Conservation (phyloP, 345 rosid genomes). For the Trapa incisa region DNA sequence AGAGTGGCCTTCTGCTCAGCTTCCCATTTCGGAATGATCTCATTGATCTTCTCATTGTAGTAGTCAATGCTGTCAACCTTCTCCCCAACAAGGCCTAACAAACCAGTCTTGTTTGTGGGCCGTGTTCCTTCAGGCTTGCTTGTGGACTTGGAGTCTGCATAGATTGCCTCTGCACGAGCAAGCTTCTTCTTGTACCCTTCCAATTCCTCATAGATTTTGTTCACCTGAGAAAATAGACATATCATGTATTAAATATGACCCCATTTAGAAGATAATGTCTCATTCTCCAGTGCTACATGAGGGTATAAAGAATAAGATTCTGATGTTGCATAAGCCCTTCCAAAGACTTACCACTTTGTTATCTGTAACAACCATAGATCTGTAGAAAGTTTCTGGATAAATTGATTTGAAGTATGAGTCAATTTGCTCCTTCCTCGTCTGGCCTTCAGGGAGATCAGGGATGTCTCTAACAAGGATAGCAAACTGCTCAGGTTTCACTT, state of each 20-base stretch:
- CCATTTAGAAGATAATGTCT: no score
- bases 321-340: no score
- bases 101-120: constrained; percentile 57
- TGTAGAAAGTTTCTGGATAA: constrained; percentile 66
- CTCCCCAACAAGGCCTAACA: constrained; percentile 54
- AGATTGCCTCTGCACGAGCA: constrained; percentile 52
- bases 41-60: constrained; percentile 48
- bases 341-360: constrained; percentile 40
- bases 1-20: constrained; percentile 62
- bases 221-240: constrained; percentile 27
- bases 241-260: no score
- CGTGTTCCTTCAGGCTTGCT: constrained; percentile 33
- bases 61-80: constrained; percentile 65
- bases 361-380: constrained; percentile 65
- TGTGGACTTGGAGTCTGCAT: constrained; percentile 22
- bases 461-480: constrained; percentile 75
- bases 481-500: constrained; percentile 60
- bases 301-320: no score
- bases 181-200: constrained; percentile 83
- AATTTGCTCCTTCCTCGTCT: constrained; percentile 60
- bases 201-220: constrained; percentile 55
- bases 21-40: constrained; percentile 39
- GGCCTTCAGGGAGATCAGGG: constrained; percentile 43
- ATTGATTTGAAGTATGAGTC: constrained; percentile 69
- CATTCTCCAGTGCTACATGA: no score